Evolutionary conservation across 129 eudicot genomes (phyloP).

Genomic region (Arctium minus): DNA sequence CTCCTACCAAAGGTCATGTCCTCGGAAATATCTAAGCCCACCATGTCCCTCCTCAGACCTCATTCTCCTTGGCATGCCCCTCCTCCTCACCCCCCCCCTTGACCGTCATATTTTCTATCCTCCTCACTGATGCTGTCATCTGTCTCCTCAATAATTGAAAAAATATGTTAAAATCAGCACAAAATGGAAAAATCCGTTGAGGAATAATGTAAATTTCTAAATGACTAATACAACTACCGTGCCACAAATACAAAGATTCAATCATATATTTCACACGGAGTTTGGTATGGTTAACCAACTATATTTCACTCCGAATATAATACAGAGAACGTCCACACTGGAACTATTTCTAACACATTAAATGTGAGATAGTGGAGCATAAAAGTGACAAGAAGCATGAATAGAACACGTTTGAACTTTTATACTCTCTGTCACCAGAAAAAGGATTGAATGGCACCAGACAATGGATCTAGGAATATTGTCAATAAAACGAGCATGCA

Average conservation of each 20-base stretch:
- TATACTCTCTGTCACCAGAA: neutral
- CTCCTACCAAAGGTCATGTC: no score
- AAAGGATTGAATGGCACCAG: neutral
- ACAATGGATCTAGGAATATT: neutral
- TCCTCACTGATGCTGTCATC: no score
- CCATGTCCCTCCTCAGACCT: no score
- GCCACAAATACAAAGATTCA: neutral
- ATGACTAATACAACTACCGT: neutral
- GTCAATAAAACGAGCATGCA: neutral
- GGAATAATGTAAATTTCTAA: neutral
- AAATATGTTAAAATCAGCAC: neutral
- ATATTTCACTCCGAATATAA: neutral
- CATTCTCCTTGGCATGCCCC: no score
- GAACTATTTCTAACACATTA: neutral
- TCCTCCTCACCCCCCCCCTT: no score
- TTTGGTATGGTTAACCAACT: neutral
- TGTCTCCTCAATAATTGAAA: neutral
- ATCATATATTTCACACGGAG: neutral
- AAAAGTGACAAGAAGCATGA: neutral
- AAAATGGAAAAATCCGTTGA: neutral
- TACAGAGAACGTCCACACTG: neutral
- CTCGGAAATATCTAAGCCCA: no score
- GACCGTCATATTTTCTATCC: no score
- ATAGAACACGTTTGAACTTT: neutral
- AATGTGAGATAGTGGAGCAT: neutral